Percentiles rank a stretch among this genome's conserved stretches.
phyloP scores from a whole-genome alignment of 1,284 basidiomycete genomes.

The Trametes sp. region DNA sequence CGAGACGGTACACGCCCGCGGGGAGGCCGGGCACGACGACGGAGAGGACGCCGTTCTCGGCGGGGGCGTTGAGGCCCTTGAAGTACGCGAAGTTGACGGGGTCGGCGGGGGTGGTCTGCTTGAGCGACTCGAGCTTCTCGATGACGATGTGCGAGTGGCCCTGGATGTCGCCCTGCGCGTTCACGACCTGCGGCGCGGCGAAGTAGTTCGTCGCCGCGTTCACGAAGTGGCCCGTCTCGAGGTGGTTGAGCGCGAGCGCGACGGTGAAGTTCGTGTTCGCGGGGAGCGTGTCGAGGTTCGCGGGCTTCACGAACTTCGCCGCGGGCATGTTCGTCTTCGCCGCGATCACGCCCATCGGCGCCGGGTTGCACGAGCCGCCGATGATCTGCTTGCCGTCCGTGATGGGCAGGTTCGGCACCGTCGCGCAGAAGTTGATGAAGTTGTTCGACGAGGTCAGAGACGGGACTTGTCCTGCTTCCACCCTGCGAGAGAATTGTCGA shows the following conservation, averaged over 20 bases:
- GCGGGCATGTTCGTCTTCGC: slow-evolving; percentile 55
- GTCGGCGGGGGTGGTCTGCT: slow-evolving; percentile 61
- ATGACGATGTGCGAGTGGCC: slow-evolving; percentile 74
- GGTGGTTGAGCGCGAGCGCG: slow-evolving; percentile 52
- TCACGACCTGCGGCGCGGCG: slow-evolving; percentile 63
- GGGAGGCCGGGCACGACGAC: slow-evolving; percentile 62
- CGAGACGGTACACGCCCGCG: slow-evolving; percentile 62
- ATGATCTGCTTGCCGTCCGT: slow-evolving; percentile 40
- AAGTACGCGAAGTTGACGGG: slow-evolving; percentile 72
- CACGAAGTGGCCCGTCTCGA: slow-evolving; percentile 60
- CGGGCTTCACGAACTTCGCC: slow-evolving; percentile 55
- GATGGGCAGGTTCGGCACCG: slow-evolving; percentile 47
- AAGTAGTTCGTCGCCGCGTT: slow-evolving; percentile 63
- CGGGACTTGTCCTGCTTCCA: slow-evolving; percentile 52
- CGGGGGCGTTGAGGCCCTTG: slow-evolving; percentile 62
- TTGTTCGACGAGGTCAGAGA: slow-evolving; percentile 58
- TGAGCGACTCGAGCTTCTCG: slow-evolving; percentile 58
- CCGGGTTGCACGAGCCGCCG: slow-evolving; percentile 40
- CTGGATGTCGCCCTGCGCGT: slow-evolving; percentile 54
- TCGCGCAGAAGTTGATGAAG: slow-evolving; percentile 59
- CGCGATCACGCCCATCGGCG: slow-evolving; percentile 54
- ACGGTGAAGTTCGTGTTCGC: slow-evolving; percentile 58
- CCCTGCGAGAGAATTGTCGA: slow-evolving; percentile 25
- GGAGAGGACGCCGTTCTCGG: slow-evolving; percentile 57
- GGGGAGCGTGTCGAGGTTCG: slow-evolving; percentile 51